phyloP scores from a whole-genome alignment of 768 basidiomycete species.

The Trametes coccinea region DNA sequence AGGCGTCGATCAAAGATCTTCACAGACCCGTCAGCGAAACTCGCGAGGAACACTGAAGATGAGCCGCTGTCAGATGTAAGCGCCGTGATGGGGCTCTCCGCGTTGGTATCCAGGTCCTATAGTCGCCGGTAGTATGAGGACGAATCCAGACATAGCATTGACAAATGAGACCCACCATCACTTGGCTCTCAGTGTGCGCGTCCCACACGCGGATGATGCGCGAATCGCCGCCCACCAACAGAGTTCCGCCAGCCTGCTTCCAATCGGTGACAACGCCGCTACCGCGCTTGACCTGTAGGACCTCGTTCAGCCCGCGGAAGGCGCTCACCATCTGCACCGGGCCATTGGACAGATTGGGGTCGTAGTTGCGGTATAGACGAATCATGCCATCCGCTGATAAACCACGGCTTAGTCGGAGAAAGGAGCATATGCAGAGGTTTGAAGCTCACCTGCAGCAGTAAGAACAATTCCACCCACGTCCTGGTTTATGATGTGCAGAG shows the following conservation, averaged over 20 bases:
- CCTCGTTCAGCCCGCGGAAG: constrained; percentile 84
- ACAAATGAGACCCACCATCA: constrained; percentile 52
- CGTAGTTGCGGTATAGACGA: constrained; percentile 91
- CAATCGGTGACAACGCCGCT: constrained; percentile 88
- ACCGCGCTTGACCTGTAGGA: constrained; percentile 72
- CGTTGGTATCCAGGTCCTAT: constrained; percentile 87
- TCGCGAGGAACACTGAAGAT: constrained; percentile 80
- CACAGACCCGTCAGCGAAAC: constrained; percentile 90
- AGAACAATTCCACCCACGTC: constrained; percentile 90
- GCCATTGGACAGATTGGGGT: constrained; percentile 65
- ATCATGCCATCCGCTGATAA: constrained; percentile 84
- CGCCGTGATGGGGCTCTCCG: constrained; percentile 86
- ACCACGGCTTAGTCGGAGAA: neutral
- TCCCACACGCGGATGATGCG: constrained; percentile 92
- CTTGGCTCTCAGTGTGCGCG: constrained; percentile 81
- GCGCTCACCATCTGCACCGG: constrained; percentile 91
- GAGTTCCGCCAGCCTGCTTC: constrained; percentile 83
- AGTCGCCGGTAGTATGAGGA: neutral
- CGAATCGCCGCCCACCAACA: constrained; percentile 92
- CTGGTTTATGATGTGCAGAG: constrained; percentile 92
- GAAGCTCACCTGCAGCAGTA: constrained; percentile 73
- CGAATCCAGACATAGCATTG: neutral
- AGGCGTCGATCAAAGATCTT: constrained; percentile 92
- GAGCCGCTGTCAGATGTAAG: constrained; percentile 77
- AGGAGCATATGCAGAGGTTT: neutral